These are phyloP conservation scores for Boletus mariae DNA, from an alignment of 1,284 basidiomycete genomes.

Conservation along the genomic window DNA sequence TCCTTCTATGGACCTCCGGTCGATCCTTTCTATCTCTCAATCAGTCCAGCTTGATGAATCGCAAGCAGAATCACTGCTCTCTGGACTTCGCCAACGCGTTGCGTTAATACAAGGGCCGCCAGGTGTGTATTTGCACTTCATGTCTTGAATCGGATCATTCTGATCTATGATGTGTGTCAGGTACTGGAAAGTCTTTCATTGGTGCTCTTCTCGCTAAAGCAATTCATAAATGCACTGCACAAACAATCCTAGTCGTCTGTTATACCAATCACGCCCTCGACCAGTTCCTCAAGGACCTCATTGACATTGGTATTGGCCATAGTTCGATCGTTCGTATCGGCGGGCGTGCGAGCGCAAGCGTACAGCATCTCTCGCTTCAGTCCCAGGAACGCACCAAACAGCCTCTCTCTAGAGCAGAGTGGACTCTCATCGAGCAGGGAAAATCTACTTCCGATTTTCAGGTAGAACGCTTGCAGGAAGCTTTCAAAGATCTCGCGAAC, in stretches of 20 bases:
- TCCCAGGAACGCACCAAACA: conserved; percentile 26
- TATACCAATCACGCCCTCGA: conserved; percentile 70
- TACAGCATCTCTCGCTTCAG: conserved; percentile 42
- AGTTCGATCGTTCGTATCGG: conserved; percentile 52
- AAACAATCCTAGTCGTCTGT: conserved; percentile 59
- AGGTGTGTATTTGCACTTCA: conserved; percentile 37
- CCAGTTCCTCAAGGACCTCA: conserved; percentile 57
- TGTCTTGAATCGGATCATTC: neutral
- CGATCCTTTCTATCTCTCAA: conserved; percentile 1
- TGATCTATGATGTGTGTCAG: conserved; percentile 31
- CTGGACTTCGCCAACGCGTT: conserved; percentile 50
- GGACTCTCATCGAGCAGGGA: conserved; percentile 38
- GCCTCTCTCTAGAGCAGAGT: conserved; percentile 33
- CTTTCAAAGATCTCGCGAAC: conserved; percentile 34
- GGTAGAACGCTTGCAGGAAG: conserved; percentile 24
- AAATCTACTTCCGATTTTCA: conserved; percentile 29
- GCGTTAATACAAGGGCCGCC: conserved; percentile 66
- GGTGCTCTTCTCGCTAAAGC: conserved; percentile 59
- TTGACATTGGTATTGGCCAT: conserved; percentile 51
- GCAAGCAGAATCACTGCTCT: conserved; percentile 48
- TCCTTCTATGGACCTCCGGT: conserved; percentile 32
- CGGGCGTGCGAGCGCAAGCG: conserved; percentile 47
- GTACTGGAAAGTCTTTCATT: conserved; percentile 69
- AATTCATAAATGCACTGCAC: conserved; percentile 44
- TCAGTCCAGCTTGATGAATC: conserved; percentile 1